Evolutionary conservation across 805 yeast genomes (phyloP).

Genomic region (Saturnispora bothae): DNA sequence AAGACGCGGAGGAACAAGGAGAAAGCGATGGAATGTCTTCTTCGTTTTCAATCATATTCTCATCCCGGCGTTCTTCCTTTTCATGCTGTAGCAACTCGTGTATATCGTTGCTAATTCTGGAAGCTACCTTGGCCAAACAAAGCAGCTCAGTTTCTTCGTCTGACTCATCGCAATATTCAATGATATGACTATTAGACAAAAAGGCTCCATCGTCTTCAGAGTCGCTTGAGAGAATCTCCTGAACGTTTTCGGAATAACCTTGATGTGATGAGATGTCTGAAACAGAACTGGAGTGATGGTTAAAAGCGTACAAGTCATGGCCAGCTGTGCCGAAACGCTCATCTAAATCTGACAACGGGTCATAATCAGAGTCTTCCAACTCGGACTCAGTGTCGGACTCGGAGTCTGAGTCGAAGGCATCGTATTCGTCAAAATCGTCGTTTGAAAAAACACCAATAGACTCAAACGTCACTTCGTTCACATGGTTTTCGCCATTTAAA

Average conservation of each 20-base stretch:
- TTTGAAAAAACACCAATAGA: no score
- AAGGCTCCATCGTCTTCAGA: conserved; percentile 3
- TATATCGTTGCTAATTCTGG: neutral
- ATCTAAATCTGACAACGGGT: no score
- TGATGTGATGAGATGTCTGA: no score
- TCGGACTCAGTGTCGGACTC: no score
- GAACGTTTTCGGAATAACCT: conserved; percentile 6
- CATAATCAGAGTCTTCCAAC: no score
- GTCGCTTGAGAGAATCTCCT: conserved; percentile 6
- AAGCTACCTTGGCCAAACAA: conserved; percentile 1
- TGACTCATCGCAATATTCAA: conserved; percentile 5
- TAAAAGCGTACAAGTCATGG: no score
- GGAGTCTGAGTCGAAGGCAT: neutral
- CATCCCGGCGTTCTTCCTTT: conserved; percentile 3
- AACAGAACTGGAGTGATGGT: neutral
- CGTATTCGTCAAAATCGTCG: no score
- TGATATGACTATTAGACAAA: neutral
- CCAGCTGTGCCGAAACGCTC: no score
- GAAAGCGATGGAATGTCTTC: conserved; percentile 6
- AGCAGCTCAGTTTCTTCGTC: neutral
- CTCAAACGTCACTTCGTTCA: no score
- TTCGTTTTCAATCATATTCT: no score
- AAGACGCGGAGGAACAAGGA: conserved; percentile 4
- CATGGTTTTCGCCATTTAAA: no score
- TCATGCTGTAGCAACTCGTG: neutral